Percentiles rank a stretch among this genome's conserved stretches.
These are phyloP conservation scores for Corniculantispora saksenae DNA, from an alignment of 2,329 filamentous ascomycete species.

Conservation along the genomic window DNA sequence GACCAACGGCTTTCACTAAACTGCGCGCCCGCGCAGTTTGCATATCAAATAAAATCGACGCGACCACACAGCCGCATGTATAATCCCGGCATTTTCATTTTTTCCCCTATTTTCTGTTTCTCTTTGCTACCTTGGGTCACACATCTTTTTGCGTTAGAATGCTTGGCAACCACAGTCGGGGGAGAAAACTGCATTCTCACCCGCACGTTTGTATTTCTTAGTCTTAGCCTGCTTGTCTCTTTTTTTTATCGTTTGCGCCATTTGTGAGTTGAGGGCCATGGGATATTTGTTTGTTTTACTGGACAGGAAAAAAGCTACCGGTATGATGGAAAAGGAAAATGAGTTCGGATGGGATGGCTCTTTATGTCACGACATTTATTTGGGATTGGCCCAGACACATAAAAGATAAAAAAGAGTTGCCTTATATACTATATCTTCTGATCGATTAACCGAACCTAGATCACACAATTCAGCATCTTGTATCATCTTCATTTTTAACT, in stretches of 20 bases:
- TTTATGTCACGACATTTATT: constrained; percentile 9
- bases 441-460: neutral
- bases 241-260: neutral
- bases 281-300: constrained; percentile 2
- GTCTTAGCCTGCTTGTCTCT: constrained; percentile 4
- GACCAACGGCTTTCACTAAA: constrained; percentile 31
- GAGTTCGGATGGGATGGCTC: constrained; percentile 5
- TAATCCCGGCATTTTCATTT: constrained; percentile 14
- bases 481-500: neutral
- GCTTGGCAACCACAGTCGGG: neutral
- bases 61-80: constrained; percentile 1
- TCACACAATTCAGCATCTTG: neutral
- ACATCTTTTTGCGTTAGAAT: constrained; percentile 4
- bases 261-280: neutral
- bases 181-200: neutral
- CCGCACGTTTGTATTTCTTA: constrained; percentile 4
- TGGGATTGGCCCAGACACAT: constrained; percentile 2
- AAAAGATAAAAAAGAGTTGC: neutral
- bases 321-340: constrained; percentile 4
- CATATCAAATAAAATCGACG: neutral
- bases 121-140: neutral
- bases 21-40: neutral
- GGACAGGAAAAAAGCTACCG: neutral
- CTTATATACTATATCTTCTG: neutral
- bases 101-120: neutral